A percentile compares a stretch with the other conserved stretches of the same genome.
Conservation (phyloP, 2,329 filamentous ascomycete species). For the Bipolaris gigantea region DNA sequence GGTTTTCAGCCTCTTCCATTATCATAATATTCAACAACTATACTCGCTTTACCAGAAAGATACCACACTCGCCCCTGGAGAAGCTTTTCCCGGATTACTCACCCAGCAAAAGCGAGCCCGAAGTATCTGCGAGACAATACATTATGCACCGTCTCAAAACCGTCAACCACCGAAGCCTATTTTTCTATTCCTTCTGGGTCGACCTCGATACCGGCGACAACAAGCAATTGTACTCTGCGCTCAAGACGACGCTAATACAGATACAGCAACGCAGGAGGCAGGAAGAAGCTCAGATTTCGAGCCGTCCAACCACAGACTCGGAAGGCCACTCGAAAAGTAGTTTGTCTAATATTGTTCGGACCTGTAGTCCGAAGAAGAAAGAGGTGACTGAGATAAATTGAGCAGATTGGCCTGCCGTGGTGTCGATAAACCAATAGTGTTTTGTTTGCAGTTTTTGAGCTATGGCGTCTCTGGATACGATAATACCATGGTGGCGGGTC, state of each 20-base stretch:
- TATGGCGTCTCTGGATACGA: conserved; percentile 1
- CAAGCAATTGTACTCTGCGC: conserved; percentile 38
- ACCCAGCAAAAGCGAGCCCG: conserved; percentile 21
- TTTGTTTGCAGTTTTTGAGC: not conserved
- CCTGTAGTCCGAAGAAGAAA: conserved; percentile 1
- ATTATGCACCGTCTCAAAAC: conserved; percentile 38
- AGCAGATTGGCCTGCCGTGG: not conserved
- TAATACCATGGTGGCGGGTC: not conserved
- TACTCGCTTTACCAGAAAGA: conserved; percentile 38
- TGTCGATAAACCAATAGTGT: not conserved
- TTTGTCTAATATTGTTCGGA: not conserved
- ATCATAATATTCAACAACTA: conserved; percentile 44
- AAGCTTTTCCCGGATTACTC: conserved; percentile 38
- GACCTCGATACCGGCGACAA: conserved; percentile 43
- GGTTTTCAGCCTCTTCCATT: conserved; percentile 33
- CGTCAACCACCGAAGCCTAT: conserved; percentile 33
- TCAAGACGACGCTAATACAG: conserved; percentile 40
- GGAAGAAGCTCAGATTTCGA: not conserved
- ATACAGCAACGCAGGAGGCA: conserved; percentile 28
- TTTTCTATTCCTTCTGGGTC: conserved; percentile 44
- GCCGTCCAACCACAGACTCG: not conserved
- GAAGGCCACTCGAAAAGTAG: not conserved
- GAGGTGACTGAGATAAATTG: not conserved
- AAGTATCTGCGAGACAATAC: conserved; percentile 36
- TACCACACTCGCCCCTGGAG: conserved; percentile 32